phyloP scores from a whole-genome alignment of 2,329 filamentous ascomycete species.

The Balansia obtecta region DNA sequence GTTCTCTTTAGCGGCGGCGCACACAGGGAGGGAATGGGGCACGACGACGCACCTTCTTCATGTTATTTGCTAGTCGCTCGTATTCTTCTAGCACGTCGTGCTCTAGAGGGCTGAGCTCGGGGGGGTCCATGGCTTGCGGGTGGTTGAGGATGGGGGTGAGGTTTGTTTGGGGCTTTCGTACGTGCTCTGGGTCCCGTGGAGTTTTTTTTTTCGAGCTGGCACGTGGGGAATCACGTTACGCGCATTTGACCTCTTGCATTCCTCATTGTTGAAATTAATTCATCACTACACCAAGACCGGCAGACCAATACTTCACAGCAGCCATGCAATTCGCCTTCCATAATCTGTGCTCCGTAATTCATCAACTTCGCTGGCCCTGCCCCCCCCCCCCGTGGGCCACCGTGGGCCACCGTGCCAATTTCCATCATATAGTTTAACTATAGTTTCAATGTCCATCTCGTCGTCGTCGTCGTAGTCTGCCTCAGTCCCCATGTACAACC shows the following conservation, averaged over 20 bases:
- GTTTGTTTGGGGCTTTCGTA: too few species aligned
- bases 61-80: slow-evolving; percentile 71
- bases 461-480: not conserved
- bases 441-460: too few species aligned
- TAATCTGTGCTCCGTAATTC: not conserved
- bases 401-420: too few species aligned
- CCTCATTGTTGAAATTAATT: not conserved
- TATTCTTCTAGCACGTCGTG: slow-evolving; percentile 96
- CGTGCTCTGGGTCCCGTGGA: too few species aligned
- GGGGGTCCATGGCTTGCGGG: slow-evolving; percentile 10
- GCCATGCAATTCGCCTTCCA: not conserved
- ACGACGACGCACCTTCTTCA: slow-evolving; percentile 59
- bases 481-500: slow-evolving; percentile 18
- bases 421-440: too few species aligned
- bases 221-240: too few species aligned
- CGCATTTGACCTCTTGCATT: too few species aligned
- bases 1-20: too few species aligned
- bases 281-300: not conserved
- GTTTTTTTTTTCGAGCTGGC: too few species aligned
- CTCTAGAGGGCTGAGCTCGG: slow-evolving; percentile 66
- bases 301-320: not conserved
- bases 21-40: not conserved
- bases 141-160: too few species aligned
- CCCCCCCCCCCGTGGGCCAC: too few species aligned
- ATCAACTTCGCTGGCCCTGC: too few species aligned